Conservation (phyloP, 116 monocot genomes). For the Thalassia testudinum region DNA sequence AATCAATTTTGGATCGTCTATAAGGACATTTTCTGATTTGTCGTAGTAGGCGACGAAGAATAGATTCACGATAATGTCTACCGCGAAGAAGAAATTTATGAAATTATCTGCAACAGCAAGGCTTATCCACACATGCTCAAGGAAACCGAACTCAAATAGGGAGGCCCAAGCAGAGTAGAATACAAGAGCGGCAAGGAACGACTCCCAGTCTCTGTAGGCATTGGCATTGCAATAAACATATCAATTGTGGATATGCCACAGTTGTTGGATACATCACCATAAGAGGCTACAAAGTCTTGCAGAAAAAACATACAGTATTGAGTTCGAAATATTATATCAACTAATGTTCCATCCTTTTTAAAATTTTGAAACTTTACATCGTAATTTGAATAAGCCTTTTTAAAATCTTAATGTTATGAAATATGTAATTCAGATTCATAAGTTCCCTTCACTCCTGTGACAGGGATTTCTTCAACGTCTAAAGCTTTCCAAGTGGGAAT, state of each 20-base stretch:
- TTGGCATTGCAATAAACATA: no score
- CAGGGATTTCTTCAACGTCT: no score
- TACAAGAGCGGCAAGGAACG: conserved; percentile 39
- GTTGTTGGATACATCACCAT: not conserved
- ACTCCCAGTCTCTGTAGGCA: conserved; percentile 35
- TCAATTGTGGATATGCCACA: not conserved
- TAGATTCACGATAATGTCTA: conserved; percentile 53
- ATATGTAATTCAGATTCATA: no score
- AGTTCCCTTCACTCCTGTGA: no score
- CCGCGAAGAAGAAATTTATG: conserved; percentile 49
- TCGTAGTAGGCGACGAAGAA: conserved; percentile 70
- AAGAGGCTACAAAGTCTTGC: no score
- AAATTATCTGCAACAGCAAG: conserved; percentile 38
- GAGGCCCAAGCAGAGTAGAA: conserved; percentile 60
- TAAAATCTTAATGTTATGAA: no score
- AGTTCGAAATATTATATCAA: no score
- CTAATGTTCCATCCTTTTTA: no score
- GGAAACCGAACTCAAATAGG: conserved; percentile 66
- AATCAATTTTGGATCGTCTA: conserved; percentile 37
- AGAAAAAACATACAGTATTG: no score
- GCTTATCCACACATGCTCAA: conserved; percentile 14
- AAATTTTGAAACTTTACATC: no score
- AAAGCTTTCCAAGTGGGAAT: no score
- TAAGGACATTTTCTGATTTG: conserved; percentile 30
- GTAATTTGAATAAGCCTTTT: no score